Evolutionary conservation across 2,329 filamentous ascomycete genomes (phyloP), one percentile per base, ranked within the genome.

Genomic region (Tolypocladium inflatum): DNA sequence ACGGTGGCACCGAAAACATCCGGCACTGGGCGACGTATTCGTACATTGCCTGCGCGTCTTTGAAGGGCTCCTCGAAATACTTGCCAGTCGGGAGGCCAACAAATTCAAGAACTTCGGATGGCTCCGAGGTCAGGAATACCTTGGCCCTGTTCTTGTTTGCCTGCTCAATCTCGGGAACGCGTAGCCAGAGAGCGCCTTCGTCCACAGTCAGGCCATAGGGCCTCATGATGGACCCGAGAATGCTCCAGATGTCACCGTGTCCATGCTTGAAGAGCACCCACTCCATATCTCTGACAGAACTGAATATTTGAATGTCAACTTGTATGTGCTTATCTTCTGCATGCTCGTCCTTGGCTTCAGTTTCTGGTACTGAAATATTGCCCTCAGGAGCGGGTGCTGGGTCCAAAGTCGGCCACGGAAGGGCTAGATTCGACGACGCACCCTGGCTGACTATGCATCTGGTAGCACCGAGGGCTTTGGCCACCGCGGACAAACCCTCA

Each of bases 231-330:
- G 80, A 76, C 6, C 88, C 87, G 0, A 93, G 67, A 10, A 84
- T 68, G 59, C 83, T 87, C 79, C 85, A 85, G 0, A 84, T 58
- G 63, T 93, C 89, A n/a, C 88, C 87, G 64, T 93, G 89, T 0
- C 83, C 80, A 43, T 87, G 78, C 63, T 83, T 83, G 72, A 91
- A 91, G 4, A 83, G 70, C 42, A 79, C 76, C 88, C 89, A 93
- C 37, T 77, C 74, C 61, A 81, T 78, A 56, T 70, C 64, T 17
- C 72, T 66, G 0, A 72, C 61, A 1, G 70, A 73, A 2, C 65
- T 64, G 58, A 79, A 84, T 30, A 86, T 68, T 37, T 82, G 78
- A 1, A 93, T 68, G 66, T 94, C 90, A 33, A 93, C 76, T 64
- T 94, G 90, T 5, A 90, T 79, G 65, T 78, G 81, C 38, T 54